Percentiles rank a stretch among this genome's conserved stretches.
Evolutionary conservation across 2,329 filamentous ascomycete species (phyloP).

Genomic region (Tolypocladium tundrense): DNA sequence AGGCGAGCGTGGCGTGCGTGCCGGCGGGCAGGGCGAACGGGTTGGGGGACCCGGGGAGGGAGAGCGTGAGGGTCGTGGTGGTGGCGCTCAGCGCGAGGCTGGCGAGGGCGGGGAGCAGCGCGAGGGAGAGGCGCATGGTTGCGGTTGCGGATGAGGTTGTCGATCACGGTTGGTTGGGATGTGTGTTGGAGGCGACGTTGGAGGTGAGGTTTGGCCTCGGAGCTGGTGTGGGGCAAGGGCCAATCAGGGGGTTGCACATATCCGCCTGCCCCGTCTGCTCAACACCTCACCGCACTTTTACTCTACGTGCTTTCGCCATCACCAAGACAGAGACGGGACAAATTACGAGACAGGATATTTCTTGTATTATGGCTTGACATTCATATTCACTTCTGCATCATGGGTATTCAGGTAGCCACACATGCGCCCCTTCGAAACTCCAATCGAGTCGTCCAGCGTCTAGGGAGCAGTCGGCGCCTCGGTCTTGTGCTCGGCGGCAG

Average conservation of each 20-base stretch:
- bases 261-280: neutral
- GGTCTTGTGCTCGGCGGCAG: constrained; percentile 18
- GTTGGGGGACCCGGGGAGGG: constrained; percentile 38
- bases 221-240: neutral
- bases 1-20: constrained; percentile 52
- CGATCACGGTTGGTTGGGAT: neutral
- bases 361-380: neutral
- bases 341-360: neutral
- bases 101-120: constrained; percentile 8
- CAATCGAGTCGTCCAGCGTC: neutral
- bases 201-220: neutral
- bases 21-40: constrained; percentile 49
- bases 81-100: constrained; percentile 20
- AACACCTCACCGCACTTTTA: neutral
- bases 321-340: neutral
- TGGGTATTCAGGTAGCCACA: neutral
- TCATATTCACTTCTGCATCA: neutral
- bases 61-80: constrained; percentile 28
- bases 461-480: constrained; percentile 25
- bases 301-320: neutral
- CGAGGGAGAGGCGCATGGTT: neutral
- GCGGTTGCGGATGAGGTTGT: neutral
- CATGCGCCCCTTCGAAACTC: neutral
- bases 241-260: neutral
- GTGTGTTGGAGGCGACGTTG: neutral